Conservation (phyloP, 345 rosid genomes). For the Pistacia vera region DNA sequence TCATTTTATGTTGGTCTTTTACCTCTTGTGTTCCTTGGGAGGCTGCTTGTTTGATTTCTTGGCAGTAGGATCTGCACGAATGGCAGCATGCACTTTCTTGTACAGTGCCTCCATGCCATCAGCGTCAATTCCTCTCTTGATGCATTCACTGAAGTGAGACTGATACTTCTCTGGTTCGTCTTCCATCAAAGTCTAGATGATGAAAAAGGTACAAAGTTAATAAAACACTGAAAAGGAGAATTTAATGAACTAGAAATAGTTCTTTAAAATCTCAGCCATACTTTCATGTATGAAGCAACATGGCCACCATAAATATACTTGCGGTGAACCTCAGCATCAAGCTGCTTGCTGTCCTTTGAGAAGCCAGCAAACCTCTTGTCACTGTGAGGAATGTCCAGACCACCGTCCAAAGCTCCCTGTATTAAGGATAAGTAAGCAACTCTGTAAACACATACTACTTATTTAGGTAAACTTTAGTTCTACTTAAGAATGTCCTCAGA, state of each 20-base stretch:
- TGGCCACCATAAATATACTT: conserved; percentile 85
- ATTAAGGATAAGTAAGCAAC: not conserved
- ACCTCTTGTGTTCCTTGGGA: conserved; percentile 73
- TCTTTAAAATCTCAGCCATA: conserved; percentile 21
- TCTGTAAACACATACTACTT: not conserved
- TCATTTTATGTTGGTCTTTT: not conserved
- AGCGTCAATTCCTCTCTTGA: conserved; percentile 59
- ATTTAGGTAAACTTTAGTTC: too few species aligned
- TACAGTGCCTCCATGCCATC: conserved; percentile 59
- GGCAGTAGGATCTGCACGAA: conserved; percentile 60
- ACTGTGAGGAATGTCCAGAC: conserved; percentile 89
- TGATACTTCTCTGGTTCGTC: conserved; percentile 76
- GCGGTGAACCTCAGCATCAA: conserved; percentile 78
- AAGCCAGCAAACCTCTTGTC: conserved; percentile 93
- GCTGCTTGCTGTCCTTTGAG: conserved; percentile 66
- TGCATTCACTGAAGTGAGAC: conserved; percentile 57
- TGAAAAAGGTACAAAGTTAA: not conserved
- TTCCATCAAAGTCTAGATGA: conserved; percentile 49
- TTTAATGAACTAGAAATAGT: not conserved
- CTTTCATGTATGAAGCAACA: conserved; percentile 81
- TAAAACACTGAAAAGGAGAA: not conserved
- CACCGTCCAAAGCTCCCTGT: conserved; percentile 91
- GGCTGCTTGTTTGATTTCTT: conserved; percentile 56
- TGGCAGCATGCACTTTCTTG: conserved; percentile 77
- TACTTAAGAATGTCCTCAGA: not conserved